These are phyloP conservation scores for Paramecium pentaurelia DNA, from an alignment of 73 alveolate genomes.

Conservation along the genomic window DNA sequence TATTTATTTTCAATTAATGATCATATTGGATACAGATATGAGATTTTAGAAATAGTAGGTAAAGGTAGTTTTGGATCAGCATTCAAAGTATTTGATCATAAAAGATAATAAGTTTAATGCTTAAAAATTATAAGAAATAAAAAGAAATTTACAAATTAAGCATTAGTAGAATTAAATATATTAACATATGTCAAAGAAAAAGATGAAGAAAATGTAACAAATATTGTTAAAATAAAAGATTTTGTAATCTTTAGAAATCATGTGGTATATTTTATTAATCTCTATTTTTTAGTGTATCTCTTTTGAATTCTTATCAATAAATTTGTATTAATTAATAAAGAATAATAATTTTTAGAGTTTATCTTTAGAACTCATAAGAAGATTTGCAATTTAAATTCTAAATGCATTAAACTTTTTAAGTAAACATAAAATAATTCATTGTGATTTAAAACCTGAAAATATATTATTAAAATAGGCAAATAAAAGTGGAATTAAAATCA, in stretches of 20 bases:
- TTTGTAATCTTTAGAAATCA: conserved; percentile 53
- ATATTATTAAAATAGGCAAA: conserved; percentile 70
- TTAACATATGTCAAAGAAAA: conserved; percentile 34
- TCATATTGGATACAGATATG: conserved; percentile 66
- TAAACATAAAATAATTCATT: conserved; percentile 73
- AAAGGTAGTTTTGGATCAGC: conserved; percentile 66
- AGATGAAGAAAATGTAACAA: conserved; percentile 44
- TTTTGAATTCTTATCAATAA: conserved; percentile 77
- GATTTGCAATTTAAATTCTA: conserved; percentile 75
- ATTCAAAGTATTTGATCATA: conserved; percentile 58
- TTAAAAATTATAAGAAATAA: conserved; percentile 58
- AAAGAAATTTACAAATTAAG: conserved; percentile 43
- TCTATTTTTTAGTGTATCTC: conserved; percentile 59
- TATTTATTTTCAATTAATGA: conserved; percentile 44
- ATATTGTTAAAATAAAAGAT: conserved; percentile 57
- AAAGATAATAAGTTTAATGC: conserved; percentile 7
- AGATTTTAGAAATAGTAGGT: conserved; percentile 48
- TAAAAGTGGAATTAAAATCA: conserved; percentile 73
- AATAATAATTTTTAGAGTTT: conserved; percentile 78
- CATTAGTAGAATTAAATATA: conserved; percentile 52
- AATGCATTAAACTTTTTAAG: conserved; percentile 65
- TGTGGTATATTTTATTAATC: background rate
- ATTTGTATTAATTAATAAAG: conserved; percentile 78
- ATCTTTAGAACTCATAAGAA: conserved; percentile 66
- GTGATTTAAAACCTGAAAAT: conserved; percentile 88